A percentile compares a stretch with the other conserved stretches of the same genome.
phyloP scores from a whole-genome alignment of 1,284 basidiomycete species.

The Thecaphora thlaspeos region DNA sequence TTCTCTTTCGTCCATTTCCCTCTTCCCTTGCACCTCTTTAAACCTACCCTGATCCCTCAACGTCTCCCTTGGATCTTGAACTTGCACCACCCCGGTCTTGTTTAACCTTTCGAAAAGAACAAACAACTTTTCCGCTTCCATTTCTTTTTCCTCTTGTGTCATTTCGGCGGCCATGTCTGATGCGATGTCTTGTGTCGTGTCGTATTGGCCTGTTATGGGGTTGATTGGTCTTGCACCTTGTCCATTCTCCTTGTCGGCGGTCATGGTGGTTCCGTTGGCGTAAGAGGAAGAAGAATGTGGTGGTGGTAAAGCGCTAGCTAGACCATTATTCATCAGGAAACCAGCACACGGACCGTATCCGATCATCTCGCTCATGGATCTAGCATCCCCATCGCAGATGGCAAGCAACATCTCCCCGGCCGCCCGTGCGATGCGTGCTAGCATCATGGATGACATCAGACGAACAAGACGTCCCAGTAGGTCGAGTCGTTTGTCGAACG shows the following conservation, averaged over 20 bases:
- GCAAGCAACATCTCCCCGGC: conserved; percentile 43
- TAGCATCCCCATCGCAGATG: conserved; percentile 29
- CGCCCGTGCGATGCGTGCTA: conserved; percentile 33
- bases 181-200: conserved; percentile 29
- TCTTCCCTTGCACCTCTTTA: conserved; percentile 20
- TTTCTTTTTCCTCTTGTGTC: conserved; percentile 46
- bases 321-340: conserved; percentile 36
- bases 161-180: conserved; percentile 28
- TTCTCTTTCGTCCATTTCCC: conserved; percentile 11
- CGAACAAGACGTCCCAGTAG: conserved; percentile 36
- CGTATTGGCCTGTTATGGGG: conserved; percentile 45
- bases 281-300: conserved; percentile 12
- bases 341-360: conserved; percentile 52
- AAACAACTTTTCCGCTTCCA: conserved; percentile 44
- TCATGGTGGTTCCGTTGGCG: too few species aligned
- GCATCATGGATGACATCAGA: conserved; percentile 37
- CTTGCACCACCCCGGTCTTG: conserved; percentile 41
- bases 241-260: background rate
- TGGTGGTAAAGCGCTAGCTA: conserved; percentile 30
- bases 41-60: conserved; percentile 26
- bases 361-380: conserved; percentile 31
- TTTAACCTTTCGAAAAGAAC: conserved; percentile 48
- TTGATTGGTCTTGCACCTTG: conserved; percentile 24
- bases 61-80: conserved; percentile 30
- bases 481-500: conserved; percentile 36